Percentiles rank a stretch among this genome's conserved stretches.
Conservation (phyloP, 1,284 basidiomycete genomes). For the Mycena sp. region DNA sequence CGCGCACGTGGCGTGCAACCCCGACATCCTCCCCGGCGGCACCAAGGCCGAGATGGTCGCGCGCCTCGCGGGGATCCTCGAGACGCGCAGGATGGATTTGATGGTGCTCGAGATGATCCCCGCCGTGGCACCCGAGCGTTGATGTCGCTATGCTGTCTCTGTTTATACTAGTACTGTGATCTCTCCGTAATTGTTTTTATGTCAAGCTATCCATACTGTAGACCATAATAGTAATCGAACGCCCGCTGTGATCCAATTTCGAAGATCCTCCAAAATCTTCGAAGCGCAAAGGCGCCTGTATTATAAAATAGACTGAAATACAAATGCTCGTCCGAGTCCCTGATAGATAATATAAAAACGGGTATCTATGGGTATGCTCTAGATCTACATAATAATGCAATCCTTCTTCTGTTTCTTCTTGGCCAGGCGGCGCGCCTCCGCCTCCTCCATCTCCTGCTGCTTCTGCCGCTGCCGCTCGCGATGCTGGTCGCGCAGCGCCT, state of each 20-base stretch:
- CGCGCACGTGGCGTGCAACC: constrained; percentile 55
- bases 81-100: constrained; percentile 57
- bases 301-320: neutral
- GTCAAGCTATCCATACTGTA: too few species aligned
- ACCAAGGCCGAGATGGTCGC: constrained; percentile 52
- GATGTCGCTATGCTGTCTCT: too few species aligned
- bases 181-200: too few species aligned
- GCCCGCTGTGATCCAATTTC: too few species aligned
- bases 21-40: constrained; percentile 46
- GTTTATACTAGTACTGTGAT: too few species aligned
- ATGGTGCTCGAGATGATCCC: constrained; percentile 57
- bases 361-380: neutral
- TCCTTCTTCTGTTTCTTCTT: constrained; percentile 61
- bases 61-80: constrained; percentile 49
- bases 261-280: neutral
- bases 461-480: constrained; percentile 38
- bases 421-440: constrained; percentile 45
- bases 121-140: too few species aligned
- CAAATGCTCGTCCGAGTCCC: neutral
- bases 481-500: constrained; percentile 46
- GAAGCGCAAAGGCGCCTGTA: neutral
- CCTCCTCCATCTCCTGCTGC: constrained; percentile 46
- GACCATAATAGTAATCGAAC: too few species aligned
- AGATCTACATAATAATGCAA: constrained; percentile 69
- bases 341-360: neutral